Conservation (phyloP, 225 moss, liverwort and hornwort genomes). For the Sphagnum tenellum region DNA sequence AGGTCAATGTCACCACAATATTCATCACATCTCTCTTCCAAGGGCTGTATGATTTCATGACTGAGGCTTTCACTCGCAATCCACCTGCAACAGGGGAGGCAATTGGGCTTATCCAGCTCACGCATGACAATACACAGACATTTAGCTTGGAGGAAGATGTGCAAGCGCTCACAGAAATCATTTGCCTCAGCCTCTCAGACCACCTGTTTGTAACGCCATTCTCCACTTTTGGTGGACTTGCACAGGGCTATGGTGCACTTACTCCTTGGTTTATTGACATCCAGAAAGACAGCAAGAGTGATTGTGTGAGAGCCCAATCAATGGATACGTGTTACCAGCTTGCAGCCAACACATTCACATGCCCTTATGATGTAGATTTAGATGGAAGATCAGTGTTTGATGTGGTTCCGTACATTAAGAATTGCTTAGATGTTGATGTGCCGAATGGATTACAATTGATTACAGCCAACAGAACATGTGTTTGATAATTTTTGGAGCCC, state of each 20-base stretch:
- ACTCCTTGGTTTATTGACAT: constrained; percentile 53
- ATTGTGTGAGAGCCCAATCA: constrained; percentile 36
- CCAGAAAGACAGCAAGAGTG: constrained; percentile 4
- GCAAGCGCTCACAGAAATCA: constrained; percentile 52
- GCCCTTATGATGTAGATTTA: constrained; percentile 35
- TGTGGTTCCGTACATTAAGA: constrained; percentile 17
- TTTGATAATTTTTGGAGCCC: too few species aligned
- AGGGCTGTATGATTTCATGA: constrained; percentile 23
- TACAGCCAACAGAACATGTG: too few species aligned
- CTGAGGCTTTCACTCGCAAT: constrained; percentile 17
- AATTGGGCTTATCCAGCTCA: constrained; percentile 41
- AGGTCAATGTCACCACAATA: constrained; percentile 21
- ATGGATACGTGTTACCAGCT: constrained; percentile 51
- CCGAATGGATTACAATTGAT: too few species aligned
- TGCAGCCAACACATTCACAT: constrained; percentile 23
- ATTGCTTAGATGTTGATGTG: constrained; percentile 9
- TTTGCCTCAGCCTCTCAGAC: constrained; percentile 42
- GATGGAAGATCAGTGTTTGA: constrained; percentile 27
- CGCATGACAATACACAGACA: constrained; percentile 34
- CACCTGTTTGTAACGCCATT: constrained; percentile 41
- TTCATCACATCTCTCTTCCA: constrained; percentile 54
- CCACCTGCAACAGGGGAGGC: constrained; percentile 26
- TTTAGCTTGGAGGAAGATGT: constrained; percentile 37
- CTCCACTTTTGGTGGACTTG: constrained; percentile 59
- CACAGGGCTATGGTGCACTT: constrained; percentile 53